Base-by-base conservation (phyloP, 306 rosid species). In the Senna siamea region DNA sequence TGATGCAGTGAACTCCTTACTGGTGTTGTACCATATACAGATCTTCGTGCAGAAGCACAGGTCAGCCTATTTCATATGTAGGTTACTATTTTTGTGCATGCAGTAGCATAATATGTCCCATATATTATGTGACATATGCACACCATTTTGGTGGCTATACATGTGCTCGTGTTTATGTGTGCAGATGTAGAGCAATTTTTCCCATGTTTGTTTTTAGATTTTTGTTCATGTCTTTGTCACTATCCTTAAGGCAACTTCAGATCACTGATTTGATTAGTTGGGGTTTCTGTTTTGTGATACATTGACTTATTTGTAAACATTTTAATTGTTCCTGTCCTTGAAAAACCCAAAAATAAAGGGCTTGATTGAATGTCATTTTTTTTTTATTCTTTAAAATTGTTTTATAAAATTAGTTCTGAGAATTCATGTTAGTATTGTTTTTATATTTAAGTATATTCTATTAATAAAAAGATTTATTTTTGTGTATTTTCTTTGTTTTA, bases 21-120 rank as follows among this genome's bases (percentile, higher is more conserved):
- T 37, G 96, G 97, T 70, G 96, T 94, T 84, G 93, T 94, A 78
- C 97, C 98, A 63, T 89, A 94, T 69, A 94, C 98, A 19, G 97
- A 91, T 91, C 97, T 94, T 76, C 93, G 95, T 63, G 81, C 96
- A 40, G 97, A 89, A 85, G 90, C 93, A 0, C 96, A 94, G 92
- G 98, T 93, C 61, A 72, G 87, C 58, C 72, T 52, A 15, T 73
- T 20, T 77, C 55, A 38, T 74, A 23, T 30, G 28, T 30, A n/a
- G 73, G 72, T 28, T 48, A 59, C 59, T 44, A 20, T 76, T 66
- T 52, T 59, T 67, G 57, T 69, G n/a, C 53, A 60, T 47, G 18
- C 28, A 73, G 55, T 47, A 22, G 62, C 26, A 51, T 44, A 44
- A 28, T 10, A 58, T 34, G 15, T 62, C 52, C 41, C 35, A 19